A percentile compares a stretch with the other conserved stretches of the same genome.
phyloP scores from a whole-genome alignment of 192 early-diverging fungal species.

The Glomus cerebriforme region DNA sequence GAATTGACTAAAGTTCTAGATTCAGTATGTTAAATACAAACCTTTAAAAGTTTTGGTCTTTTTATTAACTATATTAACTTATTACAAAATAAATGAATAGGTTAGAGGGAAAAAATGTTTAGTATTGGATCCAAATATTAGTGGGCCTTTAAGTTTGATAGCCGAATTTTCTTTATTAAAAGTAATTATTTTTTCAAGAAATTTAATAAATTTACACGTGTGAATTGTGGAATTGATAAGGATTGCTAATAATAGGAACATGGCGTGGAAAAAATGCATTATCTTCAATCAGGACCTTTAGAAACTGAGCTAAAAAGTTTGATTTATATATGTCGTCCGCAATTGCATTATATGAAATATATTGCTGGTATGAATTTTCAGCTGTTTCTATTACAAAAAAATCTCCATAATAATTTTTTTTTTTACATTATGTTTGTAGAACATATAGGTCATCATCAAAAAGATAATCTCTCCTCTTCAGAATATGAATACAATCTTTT shows the following conservation, averaged over 20 bases:
- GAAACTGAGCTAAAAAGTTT: constrained; percentile 74
- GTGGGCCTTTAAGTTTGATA: constrained; percentile 81
- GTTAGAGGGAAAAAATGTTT: constrained; percentile 88
- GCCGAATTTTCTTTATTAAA: constrained; percentile 88
- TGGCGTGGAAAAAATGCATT: constrained; percentile 93
- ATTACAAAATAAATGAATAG: constrained; percentile 38
- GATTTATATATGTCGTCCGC: constrained; percentile 85
- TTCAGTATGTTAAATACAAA: constrained; percentile 54
- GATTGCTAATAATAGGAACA: constrained; percentile 67
- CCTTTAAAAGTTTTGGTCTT: background rate
- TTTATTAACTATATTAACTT: background rate
- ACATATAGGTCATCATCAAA: constrained; percentile 25
- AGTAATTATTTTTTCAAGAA: constrained; percentile 39
- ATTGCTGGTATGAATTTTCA: constrained; percentile 67
- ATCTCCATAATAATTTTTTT: background rate
- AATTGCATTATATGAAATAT: constrained; percentile 75
- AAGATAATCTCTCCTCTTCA: constrained; percentile 5
- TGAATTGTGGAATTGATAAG: background rate
- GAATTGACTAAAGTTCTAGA: constrained; percentile 73
- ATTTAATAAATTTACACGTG: background rate
- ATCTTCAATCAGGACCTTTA: constrained; percentile 65
- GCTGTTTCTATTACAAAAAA: background rate
- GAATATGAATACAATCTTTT: constrained; percentile 66
- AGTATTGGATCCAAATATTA: constrained; percentile 83
- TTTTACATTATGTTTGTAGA: constrained; percentile 38